Percentiles rank a stretch among this genome's conserved stretches.
Conservation (phyloP, 2,329 filamentous ascomycete genomes). For the Microdochium trichocladiopsis region DNA sequence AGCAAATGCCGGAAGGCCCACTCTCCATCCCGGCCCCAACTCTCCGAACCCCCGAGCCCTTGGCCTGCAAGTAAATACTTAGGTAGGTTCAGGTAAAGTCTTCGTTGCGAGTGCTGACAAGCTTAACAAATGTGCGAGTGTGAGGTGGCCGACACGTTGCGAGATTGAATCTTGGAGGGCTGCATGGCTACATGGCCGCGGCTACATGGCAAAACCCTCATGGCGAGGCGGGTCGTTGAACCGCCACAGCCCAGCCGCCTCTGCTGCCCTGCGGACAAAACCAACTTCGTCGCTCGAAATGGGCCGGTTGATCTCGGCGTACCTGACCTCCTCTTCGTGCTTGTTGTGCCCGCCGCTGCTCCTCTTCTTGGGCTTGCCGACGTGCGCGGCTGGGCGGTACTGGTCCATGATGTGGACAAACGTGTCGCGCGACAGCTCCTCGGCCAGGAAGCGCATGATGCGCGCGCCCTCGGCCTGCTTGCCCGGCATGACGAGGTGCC, state of each 20-base stretch:
- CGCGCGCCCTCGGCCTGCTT: slow-evolving; percentile 64
- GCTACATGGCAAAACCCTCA: slow-evolving; percentile 40
- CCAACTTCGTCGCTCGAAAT: slow-evolving; percentile 59
- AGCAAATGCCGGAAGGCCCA: too few species aligned
- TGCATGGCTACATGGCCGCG: not conserved
- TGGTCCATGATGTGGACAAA: slow-evolving; percentile 90
- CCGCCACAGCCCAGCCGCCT: slow-evolving; percentile 68
- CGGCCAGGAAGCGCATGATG: slow-evolving; percentile 72
- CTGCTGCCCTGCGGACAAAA: slow-evolving; percentile 58
- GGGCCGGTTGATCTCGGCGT: slow-evolving; percentile 72
- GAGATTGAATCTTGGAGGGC: not conserved
- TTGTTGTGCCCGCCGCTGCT: slow-evolving; percentile 1
- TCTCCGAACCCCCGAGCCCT: not conserved
- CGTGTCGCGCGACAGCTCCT: slow-evolving; percentile 64
- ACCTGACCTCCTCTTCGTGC: slow-evolving; percentile 46
- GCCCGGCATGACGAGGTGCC: slow-evolving; percentile 82
- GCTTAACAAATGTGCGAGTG: too few species aligned
- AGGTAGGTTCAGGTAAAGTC: too few species aligned
- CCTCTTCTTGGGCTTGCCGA: slow-evolving; percentile 58
- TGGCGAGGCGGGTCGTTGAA: slow-evolving; percentile 60
- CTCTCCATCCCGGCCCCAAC: too few species aligned
- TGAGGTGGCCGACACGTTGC: too few species aligned
- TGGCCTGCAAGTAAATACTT: too few species aligned
- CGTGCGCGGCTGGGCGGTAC: slow-evolving; percentile 73
- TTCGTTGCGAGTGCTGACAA: too few species aligned